phyloP scores from a whole-genome alignment of 805 yeast species.

The Yarrowia osloensis region DNA sequence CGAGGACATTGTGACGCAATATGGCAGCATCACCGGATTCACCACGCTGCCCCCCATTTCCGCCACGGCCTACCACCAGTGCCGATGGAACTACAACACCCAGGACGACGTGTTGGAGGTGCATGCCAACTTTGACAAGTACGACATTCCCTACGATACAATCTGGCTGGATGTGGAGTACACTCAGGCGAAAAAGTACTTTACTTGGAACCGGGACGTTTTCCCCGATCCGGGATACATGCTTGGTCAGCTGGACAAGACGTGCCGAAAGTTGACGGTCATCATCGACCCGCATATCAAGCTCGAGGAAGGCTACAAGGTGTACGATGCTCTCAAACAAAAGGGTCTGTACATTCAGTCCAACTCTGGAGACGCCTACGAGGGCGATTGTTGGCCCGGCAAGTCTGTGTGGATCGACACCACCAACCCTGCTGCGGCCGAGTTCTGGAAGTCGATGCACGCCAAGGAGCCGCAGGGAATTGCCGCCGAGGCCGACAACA shows the following conservation, averaged over 20 bases:
- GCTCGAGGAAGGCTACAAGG: conserved; percentile 54
- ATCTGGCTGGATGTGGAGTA: conserved; percentile 96
- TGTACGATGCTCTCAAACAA: conserved; percentile 55
- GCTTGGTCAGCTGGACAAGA: conserved; percentile 62
- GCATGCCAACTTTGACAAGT: conserved; percentile 65
- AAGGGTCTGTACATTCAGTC: conserved; percentile 52
- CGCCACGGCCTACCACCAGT: conserved; percentile 90
- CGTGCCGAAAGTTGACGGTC: conserved; percentile 79
- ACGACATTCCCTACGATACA: conserved; percentile 80
- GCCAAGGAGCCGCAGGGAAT: conserved; percentile 42
- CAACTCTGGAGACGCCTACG: conserved; percentile 52
- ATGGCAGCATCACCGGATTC: conserved; percentile 71
- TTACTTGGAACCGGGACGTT: conserved; percentile 78
- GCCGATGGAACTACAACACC: conserved; percentile 95
- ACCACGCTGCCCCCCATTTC: conserved; percentile 73
- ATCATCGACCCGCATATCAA: conserved; percentile 93
- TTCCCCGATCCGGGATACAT: conserved; percentile 77
- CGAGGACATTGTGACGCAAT: conserved; percentile 59
- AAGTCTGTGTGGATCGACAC: conserved; percentile 93
- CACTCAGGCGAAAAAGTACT: conserved; percentile 80
- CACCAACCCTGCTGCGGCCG: conserved; percentile 58
- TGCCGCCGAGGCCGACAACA: conserved; percentile 58
- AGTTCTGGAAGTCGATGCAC: conserved; percentile 39
- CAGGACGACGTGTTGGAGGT: conserved; percentile 82
- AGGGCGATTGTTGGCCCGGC: conserved; percentile 98